Evolutionary conservation across 805 yeast genomes (phyloP).

Genomic region (Alloascoidea africana): DNA sequence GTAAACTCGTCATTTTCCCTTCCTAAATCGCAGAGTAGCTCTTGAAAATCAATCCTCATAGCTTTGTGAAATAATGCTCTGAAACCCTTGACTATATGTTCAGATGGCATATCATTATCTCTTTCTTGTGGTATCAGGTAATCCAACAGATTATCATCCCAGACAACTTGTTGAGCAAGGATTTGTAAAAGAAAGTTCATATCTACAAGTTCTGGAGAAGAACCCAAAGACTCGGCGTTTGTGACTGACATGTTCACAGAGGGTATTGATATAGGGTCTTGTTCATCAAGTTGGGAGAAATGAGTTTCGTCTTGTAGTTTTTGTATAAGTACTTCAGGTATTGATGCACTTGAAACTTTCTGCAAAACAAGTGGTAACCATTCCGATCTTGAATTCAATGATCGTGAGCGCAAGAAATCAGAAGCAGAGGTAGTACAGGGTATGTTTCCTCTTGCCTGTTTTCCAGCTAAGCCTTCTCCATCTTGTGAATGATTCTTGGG

Average conservation of each 20-base stretch:
- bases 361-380: neutral
- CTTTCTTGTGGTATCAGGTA: conserved; percentile 8
- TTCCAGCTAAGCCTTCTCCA: too few relatives aligned
- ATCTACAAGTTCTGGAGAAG: conserved; percentile 2
- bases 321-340: neutral
- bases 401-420: neutral
- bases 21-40: too few relatives aligned
- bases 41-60: neutral
- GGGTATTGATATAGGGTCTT: neutral
- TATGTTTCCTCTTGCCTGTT: too few relatives aligned
- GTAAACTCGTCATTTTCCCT: neutral
- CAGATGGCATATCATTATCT: conserved; percentile 3
- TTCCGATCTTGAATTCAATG: neutral
- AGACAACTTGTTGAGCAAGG: conserved; percentile 19
- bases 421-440: neutral
- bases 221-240: neutral
- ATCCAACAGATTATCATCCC: conserved; percentile 16
- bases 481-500: too few relatives aligned
- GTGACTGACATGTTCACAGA: too few relatives aligned
- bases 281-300: neutral
- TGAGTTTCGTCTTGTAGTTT: too few relatives aligned
- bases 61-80: conserved; percentile 5
- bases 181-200: conserved; percentile 11
- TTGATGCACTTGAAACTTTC: neutral
- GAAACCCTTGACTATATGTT: conserved; percentile 8